Base-by-base conservation (phyloP, 2,329 filamentous ascomycete genomes). In the Fulvia fulva region DNA sequence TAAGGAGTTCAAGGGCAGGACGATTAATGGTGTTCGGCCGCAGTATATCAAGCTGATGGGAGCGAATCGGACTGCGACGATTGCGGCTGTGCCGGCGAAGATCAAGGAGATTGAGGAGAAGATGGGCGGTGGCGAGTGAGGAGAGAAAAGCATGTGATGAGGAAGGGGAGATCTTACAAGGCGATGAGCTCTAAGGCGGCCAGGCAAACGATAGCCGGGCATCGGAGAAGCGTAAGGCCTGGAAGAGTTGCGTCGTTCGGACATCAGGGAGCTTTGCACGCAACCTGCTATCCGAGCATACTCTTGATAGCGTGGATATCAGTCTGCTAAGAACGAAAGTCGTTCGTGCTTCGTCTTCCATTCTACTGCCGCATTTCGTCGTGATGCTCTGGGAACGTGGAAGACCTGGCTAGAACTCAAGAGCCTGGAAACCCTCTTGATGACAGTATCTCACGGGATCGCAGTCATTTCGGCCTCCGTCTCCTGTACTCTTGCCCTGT, bases 11-110 rank as follows among this genome's bases (percentile, higher is more conserved):
- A 23, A 21, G n/a, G 34, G 34, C 28, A 30, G 49, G n/a, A 34
- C 49, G 1, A 51, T 34, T n/a, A 34, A 51, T 37, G 26, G 49
- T n/a, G 9, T 19, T 11, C 49, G 49, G 1, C 49, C 30, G 28
- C 49, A 51, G 28, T 51, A 51, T 16, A 51, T 21, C 28, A 51
- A 51, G 49, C 16, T 51, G 26, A 32, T 51, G 49, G 49, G 49
- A 21, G 21, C 2, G 7, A 51, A 26, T 3, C 25, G 26, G 49
- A 23, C 25, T 5, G 26, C 21, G 28, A 51, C 49, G 11, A 51
- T 32, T 11, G 49, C 6, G 3, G 23, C 11, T 19, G 2, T 51
- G 1, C 26, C 26, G 26, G 49, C 21, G 12, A 37, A 34, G 49
- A 51, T 51, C 12, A 34, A 22, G 49, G 28, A 37, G 49, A 5